A percentile compares a stretch with the other conserved stretches of the same genome.
phyloP scores from a whole-genome alignment of 352 stramenopile species.

The Phytopythium ostracodes region DNA sequence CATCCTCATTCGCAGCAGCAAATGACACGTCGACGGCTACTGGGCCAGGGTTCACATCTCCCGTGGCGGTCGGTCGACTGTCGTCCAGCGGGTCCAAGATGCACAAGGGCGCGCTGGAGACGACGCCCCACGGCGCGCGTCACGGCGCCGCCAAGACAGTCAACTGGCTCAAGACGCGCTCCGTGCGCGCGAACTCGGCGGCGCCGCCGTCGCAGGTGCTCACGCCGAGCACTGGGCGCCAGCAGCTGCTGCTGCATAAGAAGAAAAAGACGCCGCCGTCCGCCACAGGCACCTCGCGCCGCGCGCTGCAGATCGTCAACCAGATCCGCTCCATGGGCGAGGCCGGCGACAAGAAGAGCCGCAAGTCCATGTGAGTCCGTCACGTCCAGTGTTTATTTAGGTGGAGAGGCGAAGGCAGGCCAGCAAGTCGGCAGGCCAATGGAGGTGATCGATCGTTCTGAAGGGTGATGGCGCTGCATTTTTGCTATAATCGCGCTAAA shows the following conservation, averaged over 20 bases:
- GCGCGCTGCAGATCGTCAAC: conserved; percentile 81
- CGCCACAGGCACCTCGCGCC: conserved; percentile 45
- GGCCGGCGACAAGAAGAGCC: conserved; percentile 22
- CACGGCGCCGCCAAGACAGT: conserved; percentile 40
- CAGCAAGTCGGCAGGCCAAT: too few relatives aligned
- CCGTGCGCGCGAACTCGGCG: conserved; percentile 24
- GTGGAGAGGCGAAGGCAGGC: too few relatives aligned
- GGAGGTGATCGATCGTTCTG: too few relatives aligned
- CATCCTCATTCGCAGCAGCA: background rate
- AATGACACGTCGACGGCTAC: conserved; percentile 2
- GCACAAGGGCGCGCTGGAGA: conserved; percentile 43
- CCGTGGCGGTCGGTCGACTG: conserved; percentile 28
- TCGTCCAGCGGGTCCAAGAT: conserved; percentile 51
- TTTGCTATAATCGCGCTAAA: too few relatives aligned
- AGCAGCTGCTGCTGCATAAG: conserved; percentile 27
- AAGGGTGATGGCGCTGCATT: too few relatives aligned
- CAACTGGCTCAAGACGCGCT: conserved; percentile 79
- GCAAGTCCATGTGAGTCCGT: conserved; percentile 28
- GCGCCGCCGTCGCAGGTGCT: conserved; percentile 22
- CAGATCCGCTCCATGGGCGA: conserved; percentile 68
- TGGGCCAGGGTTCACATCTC: conserved; percentile 49
- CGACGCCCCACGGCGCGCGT: conserved; percentile 38
- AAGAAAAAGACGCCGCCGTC: conserved; percentile 64
- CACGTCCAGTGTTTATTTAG: too few relatives aligned
- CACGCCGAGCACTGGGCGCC: conserved; percentile 30